Conservation (phyloP, 2,329 filamentous ascomycete species). For the Sporothrix dimorphospora region DNA sequence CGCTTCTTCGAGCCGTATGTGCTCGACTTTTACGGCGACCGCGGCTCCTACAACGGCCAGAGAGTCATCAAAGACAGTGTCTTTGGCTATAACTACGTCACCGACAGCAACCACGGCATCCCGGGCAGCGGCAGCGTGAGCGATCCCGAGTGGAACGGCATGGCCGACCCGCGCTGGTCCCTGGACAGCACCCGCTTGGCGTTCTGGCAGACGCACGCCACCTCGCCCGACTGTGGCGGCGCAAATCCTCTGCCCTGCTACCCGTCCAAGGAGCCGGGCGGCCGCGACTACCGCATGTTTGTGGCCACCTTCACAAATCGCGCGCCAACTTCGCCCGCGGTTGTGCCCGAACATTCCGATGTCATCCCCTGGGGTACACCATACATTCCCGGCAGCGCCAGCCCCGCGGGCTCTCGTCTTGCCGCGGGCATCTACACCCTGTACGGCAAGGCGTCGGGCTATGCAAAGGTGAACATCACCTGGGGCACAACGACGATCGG, state of each 20-base stretch:
- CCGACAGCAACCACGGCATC: slow-evolving; percentile 35
- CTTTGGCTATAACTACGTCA: slow-evolving; percentile 35
- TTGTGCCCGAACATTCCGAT: not conserved
- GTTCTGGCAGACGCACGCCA: slow-evolving; percentile 47
- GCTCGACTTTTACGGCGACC: slow-evolving; percentile 50
- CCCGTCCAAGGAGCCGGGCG: not conserved
- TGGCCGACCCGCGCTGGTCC: slow-evolving; percentile 49
- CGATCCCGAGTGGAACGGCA: slow-evolving; percentile 53
- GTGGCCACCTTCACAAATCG: slow-evolving; percentile 2
- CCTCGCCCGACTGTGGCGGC: slow-evolving; percentile 49
- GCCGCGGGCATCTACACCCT: slow-evolving; percentile 2
- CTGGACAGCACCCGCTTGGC: slow-evolving; percentile 48
- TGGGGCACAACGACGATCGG: slow-evolving; percentile 15
- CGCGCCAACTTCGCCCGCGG: not conserved
- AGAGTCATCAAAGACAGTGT: slow-evolving; percentile 39
- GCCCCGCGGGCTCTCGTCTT: not conserved
- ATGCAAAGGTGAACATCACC: not conserved
- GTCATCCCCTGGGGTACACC: not conserved
- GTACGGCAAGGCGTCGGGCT: not conserved
- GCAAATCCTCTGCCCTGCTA: slow-evolving; percentile 47
- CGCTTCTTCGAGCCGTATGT: slow-evolving; percentile 53
- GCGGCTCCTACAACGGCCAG: slow-evolving; percentile 50
- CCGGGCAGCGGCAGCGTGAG: slow-evolving; percentile 40
- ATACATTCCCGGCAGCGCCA: not conserved
- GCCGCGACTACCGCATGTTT: slow-evolving; percentile 18